Evolutionary conservation across 1,284 basidiomycete species (phyloP), one percentile per base, ranked within the genome.

Genomic region (Neonothopanus nambi): DNA sequence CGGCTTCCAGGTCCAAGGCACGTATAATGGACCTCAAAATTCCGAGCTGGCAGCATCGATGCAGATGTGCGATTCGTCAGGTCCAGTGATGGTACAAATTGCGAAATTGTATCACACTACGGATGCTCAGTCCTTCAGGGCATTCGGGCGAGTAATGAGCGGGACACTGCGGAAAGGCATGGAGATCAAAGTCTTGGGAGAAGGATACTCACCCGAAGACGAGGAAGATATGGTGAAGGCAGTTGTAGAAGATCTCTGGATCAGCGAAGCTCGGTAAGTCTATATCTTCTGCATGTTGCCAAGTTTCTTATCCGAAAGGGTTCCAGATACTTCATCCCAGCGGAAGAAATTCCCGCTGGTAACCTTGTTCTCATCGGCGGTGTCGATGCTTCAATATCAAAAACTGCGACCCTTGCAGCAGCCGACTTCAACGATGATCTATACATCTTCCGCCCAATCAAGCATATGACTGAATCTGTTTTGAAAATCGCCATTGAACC

Each of bases 401-500:
- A 99, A 74, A 94, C 93, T 1, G 97, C 95, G 1, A 99, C 97
- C 0, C 75, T 99, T 45, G 87, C 92, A 7, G 79, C 83, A 17
- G 70, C 77, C 38, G 80, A 88, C 57, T 79, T 91, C 55, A 84
- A 91, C 48, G 89, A 91, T 13, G 93, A 97, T 63, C 78, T 97
- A 9, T 81, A 96, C 73, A 97, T 98, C 67, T 97, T 98, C 85
- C 82, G 85, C 28, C 95, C 97, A 2, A 86, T 99, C 71, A 91
- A 91, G 63, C 96, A 99, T 70, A 89, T 98, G 75, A 98, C 97
- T 1, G 87, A 96, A 68, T 93, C 95, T 0, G 94, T 99, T n/a
- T 84, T 99, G 61, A 99, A 99, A 72, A 89, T 99, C 60, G 95
- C 97, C 21, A 97, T 99, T 51, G 97, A 99, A 73, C 97, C 97